Conservation (phyloP, 495 filamentous ascomycete species). For the Pyrenula aspistea region DNA sequence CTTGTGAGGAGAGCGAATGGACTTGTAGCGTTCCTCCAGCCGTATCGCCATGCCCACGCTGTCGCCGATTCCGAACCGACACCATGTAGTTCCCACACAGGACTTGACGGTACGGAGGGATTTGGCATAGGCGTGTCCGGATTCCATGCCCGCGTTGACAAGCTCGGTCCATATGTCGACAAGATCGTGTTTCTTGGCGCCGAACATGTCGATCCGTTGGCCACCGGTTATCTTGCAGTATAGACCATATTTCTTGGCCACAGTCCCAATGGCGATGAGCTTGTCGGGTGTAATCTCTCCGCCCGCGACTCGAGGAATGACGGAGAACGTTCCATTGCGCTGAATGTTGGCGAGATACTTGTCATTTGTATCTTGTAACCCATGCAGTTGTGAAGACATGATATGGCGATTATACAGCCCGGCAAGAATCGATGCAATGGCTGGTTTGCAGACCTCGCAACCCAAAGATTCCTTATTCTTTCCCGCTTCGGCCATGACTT, state of each 20-base stretch:
- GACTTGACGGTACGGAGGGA: conserved; percentile 81
- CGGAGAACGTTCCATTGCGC: conserved; percentile 84
- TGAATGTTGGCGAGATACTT: conserved; percentile 90
- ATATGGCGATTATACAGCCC: conserved; percentile 80
- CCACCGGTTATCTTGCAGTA: conserved; percentile 96
- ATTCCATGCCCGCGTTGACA: conserved; percentile 87
- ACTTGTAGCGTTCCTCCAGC: conserved; percentile 91
- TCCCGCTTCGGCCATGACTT: conserved; percentile 76
- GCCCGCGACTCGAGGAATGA: conserved; percentile 73
- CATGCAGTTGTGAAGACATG: conserved; percentile 62
- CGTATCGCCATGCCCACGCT: conserved; percentile 95
- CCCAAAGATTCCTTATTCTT: conserved; percentile 65
- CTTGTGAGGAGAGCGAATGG: conserved; percentile 81
- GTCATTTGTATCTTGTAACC: conserved; percentile 91
- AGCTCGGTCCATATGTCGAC: conserved; percentile 79
- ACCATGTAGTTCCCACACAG: conserved; percentile 94
- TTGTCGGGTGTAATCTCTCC: conserved; percentile 91
- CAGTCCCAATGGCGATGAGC: conserved; percentile 75
- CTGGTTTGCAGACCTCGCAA: conserved; percentile 87
- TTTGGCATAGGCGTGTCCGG: conserved; percentile 91
- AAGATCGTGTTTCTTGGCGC: conserved; percentile 84
- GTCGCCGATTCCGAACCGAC: conserved; percentile 84
- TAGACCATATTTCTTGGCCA: conserved; percentile 78
- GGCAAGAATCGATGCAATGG: conserved; percentile 73
- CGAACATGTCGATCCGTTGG: conserved; percentile 93